These are phyloP conservation scores for Tricholoma sp. DNA, from an alignment of 768 basidiomycete species.

Conservation along the genomic window DNA sequence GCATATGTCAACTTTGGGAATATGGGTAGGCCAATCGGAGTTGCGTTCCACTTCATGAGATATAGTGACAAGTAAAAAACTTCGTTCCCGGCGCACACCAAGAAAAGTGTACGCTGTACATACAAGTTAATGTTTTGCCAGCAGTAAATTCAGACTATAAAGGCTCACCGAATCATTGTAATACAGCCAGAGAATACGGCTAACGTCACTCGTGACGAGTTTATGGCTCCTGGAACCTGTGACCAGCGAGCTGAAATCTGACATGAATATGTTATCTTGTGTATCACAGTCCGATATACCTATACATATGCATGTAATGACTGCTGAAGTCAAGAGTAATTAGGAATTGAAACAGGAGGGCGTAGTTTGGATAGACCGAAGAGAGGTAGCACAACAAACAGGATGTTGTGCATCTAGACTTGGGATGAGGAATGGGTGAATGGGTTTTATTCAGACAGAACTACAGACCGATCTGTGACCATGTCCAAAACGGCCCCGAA, in stretches of 20 bases:
- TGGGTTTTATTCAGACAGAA: not conserved
- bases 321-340: slow-evolving; percentile 97
- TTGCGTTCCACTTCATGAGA: slow-evolving; percentile 79
- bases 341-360: slow-evolving; percentile 87
- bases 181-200: slow-evolving; percentile 85
- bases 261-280: slow-evolving; percentile 9
- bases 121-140: not conserved
- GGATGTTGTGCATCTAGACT: slow-evolving; percentile 85
- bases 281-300: slow-evolving; percentile 40
- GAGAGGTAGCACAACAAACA: slow-evolving; percentile 93
- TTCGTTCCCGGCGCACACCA: slow-evolving; percentile 94
- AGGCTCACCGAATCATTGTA: slow-evolving; percentile 85
- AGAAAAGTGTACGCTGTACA: slow-evolving; percentile 73
- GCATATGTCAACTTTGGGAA: slow-evolving; percentile 61
- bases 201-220: slow-evolving; percentile 86
- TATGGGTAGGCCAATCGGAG: slow-evolving; percentile 54
- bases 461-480: slow-evolving; percentile 93
- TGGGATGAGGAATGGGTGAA: slow-evolving; percentile 1
- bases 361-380: slow-evolving; percentile 80
- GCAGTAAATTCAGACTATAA: not conserved
- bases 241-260: slow-evolving; percentile 71
- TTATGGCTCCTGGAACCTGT: slow-evolving; percentile 95
- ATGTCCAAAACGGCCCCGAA: slow-evolving; percentile 98
- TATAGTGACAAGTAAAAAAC: slow-evolving; percentile 94
- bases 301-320: slow-evolving; percentile 99